These are phyloP conservation scores for Aureobasidium vineae DNA, from an alignment of 2,329 filamentous ascomycete species.

Conservation along the genomic window DNA sequence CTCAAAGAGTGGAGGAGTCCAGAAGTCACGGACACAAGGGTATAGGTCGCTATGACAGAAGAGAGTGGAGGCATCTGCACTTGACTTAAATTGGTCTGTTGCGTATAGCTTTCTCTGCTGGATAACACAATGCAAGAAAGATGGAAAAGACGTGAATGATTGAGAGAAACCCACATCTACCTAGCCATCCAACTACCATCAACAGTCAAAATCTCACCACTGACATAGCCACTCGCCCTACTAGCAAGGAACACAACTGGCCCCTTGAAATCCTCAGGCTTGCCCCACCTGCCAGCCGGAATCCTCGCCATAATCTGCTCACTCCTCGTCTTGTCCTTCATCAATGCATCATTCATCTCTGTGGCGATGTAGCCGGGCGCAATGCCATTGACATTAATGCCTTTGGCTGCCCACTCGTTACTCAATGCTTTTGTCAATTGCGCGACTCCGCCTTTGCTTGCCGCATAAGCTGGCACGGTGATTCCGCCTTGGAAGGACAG, in stretches of 20 bases:
- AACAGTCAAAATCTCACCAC: conserved; percentile 75
- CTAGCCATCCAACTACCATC: conserved; percentile 69
- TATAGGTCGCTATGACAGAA: too few species aligned
- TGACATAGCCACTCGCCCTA: conserved; percentile 75
- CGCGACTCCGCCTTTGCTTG: conserved; percentile 78
- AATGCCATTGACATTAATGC: conserved; percentile 82
- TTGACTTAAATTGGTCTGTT: too few species aligned
- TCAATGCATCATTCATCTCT: conserved; percentile 88
- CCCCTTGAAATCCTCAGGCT: conserved; percentile 84
- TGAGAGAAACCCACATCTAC: neutral
- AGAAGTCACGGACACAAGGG: too few species aligned
- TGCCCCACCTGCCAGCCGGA: conserved; percentile 79
- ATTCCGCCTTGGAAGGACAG: conserved; percentile 83
- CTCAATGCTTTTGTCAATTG: conserved; percentile 82
- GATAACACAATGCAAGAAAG: too few species aligned
- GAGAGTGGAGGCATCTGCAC: too few species aligned
- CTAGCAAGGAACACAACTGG: conserved; percentile 74
- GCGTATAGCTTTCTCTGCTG: too few species aligned
- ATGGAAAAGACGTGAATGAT: too few species aligned
- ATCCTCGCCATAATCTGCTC: conserved; percentile 76
- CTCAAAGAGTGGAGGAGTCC: too few species aligned
- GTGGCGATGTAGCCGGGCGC: conserved; percentile 88
- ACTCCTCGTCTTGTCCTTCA: conserved; percentile 67
- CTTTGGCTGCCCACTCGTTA: conserved; percentile 81
- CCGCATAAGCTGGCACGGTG: conserved; percentile 84